Evolutionary conservation across 2,329 filamentous ascomycete species (phyloP), one percentile per base, ranked within the genome.

Genomic region (Fusarium succisae): DNA sequence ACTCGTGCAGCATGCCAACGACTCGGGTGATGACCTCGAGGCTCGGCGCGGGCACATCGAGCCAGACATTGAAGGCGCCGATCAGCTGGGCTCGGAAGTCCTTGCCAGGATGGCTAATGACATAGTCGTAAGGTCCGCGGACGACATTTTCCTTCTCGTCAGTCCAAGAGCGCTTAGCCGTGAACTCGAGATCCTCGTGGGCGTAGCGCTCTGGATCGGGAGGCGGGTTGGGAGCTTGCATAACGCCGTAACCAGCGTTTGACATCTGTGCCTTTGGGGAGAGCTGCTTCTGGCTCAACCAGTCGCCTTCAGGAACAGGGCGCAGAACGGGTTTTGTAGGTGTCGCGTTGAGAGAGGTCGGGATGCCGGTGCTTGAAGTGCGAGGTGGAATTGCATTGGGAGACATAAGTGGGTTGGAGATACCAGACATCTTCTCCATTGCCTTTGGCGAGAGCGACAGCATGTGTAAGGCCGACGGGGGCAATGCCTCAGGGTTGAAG

Each of bases 1-100:
- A 91, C 44, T 94, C 96, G 83, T 97, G 94, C 53, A 97, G 87
- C 93, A 96, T 96, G 76, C 92, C 92, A 17, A 97, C 90, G 8
- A 95, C 93, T 69, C 90, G 90, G 35, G 92, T 95, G 78, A 97
- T 96, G 69, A 95, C 86, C 47, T 89, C 88, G 64, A 97, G 87
- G 75, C 90, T 91, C 67, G 90, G 87, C 14, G 87, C 81, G 0
- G 94, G 94, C 26, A 97, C 93, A 63, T 93, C 87, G 22, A 97
- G 85, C 91, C 92, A 95, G 58, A 88, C 87, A 80, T 97, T 94
- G 86, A 97, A 97, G 48, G 94, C 92, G 48, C 87, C 89, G 78
- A 97, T 94, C 77, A 96, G 87, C 83, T 94, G 92, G 51, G 91
- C 89, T 74, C 95, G 91, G 79, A 97, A 93, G 82, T 96, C 93